Evolutionary conservation across 192 early-diverging fungal species (phyloP).

Genomic region (Podila epigama): DNA sequence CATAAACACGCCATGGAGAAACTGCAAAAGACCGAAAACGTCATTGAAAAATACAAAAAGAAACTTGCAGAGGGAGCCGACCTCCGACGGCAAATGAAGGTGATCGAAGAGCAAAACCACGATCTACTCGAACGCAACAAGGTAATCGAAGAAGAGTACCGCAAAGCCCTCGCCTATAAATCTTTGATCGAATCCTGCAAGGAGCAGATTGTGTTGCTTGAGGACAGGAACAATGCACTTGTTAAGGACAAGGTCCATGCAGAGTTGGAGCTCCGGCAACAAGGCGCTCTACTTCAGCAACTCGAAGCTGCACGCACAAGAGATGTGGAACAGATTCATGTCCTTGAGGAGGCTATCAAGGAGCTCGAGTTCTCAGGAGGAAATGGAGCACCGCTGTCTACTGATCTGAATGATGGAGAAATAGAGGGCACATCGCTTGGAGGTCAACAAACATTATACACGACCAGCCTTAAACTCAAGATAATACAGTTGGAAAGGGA

Average conservation of each 20-base stretch:
- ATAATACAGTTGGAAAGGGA: conserved; percentile 36
- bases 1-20: conserved; percentile 88
- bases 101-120: conserved; percentile 79
- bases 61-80: conserved; percentile 90
- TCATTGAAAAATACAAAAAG: conserved; percentile 97
- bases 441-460: conserved; percentile 24
- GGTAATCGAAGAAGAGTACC: conserved; percentile 88
- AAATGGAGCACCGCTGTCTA: conserved; percentile 15
- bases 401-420: conserved; percentile 21
- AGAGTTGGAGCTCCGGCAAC: conserved; percentile 72
- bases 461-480: conserved; percentile 22
- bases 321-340: conserved; percentile 78
- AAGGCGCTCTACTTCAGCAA: conserved; percentile 65
- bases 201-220: conserved; percentile 77
- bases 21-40: conserved; percentile 90
- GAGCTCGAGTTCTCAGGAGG: conserved; percentile 81
- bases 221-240: conserved; percentile 70
- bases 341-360: conserved; percentile 78
- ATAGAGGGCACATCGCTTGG: conserved; percentile 27
- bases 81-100: conserved; percentile 78
- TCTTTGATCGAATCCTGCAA: conserved; percentile 87
- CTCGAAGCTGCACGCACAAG: conserved; percentile 67
- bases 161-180: conserved; percentile 77
- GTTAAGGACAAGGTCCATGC: conserved; percentile 74
- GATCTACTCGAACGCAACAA: conserved; percentile 74